Percentiles rank a stretch among this genome's conserved stretches.
Conservation (phyloP, 805 yeast species). For the Schwanniomyces yamadae region DNA sequence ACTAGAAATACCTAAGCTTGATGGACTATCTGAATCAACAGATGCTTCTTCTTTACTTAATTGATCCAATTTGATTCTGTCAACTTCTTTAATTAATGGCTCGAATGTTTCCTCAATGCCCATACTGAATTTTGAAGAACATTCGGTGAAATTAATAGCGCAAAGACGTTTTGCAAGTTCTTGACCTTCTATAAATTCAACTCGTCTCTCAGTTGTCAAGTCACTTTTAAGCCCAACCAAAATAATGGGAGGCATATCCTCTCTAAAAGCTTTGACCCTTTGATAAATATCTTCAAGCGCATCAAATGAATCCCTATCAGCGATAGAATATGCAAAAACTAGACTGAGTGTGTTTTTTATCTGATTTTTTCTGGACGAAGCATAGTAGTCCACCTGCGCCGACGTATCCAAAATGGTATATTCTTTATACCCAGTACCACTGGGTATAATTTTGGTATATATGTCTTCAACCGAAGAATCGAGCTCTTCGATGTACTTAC, state of each 20-base stretch:
- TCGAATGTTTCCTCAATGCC: conserved; percentile 27
- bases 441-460: conserved; percentile 17
- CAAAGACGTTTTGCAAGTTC: conserved; percentile 24
- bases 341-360: conserved; percentile 29
- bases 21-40: no score
- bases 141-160: conserved; percentile 30
- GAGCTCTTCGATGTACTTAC: conserved; percentile 15
- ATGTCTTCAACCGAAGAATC: conserved; percentile 25
- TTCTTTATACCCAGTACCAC: conserved; percentile 19
- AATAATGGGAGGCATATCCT: conserved; percentile 27
- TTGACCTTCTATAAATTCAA: conserved; percentile 27
- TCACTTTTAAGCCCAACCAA: conserved; percentile 34
- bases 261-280: conserved; percentile 20
- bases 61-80: background rate
- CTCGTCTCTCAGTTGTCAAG: conserved; percentile 22
- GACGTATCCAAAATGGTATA: conserved; percentile 34
- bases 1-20: no score
- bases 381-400: conserved; percentile 24
- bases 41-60: no score
- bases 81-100: conserved; percentile 18
- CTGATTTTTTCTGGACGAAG: conserved; percentile 25
- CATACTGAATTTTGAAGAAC: conserved; percentile 19
- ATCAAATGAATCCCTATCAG: conserved; percentile 24
- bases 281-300: conserved; percentile 27
- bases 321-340: conserved; percentile 30